Base-by-base conservation (phyloP, 2,329 filamentous ascomycete genomes). In the Pseudovirgaria hyperparasitica region DNA sequence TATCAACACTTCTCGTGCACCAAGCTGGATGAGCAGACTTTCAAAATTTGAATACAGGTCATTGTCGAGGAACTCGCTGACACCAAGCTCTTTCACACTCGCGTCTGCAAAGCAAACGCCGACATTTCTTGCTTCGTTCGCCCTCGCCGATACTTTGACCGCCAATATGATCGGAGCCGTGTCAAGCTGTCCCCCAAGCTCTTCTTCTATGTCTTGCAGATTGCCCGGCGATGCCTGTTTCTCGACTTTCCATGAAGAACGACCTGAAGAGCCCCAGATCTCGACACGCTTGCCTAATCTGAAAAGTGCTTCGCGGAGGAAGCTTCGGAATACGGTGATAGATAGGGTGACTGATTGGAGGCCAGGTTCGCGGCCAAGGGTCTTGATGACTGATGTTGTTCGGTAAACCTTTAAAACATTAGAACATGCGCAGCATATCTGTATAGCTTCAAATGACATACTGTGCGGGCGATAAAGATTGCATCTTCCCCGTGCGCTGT, bases 21-120 rank as follows among this genome's bases (percentile, higher is more conserved):
- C 90, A 3, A 98, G 72, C 50, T 98, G 92, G 39, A 98, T 98
- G 27, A 98, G 71, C 11, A 98, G 67, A 3, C 86, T 85, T 58
- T 98, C 90, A 40, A 98, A 92, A 52, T 98, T 98, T 27, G 87
- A 96, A 60, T 92, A 98, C 7, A 94, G 66, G 49, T 98, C 90
- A 47, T 96, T 98, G 63, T 98, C 90, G n/a, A 93, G 70, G 39
- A 98, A 98, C 50, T 98, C 92, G 62, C 82, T 93, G 28, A 98
- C 85, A 6, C 90, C 90, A 3, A 98, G 68, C 60, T 98, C 90
- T 27, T 90, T 71, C 15, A 96, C 87, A 39, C 84, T 94, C 1
- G 92, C 90, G 62, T 98, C 90, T 6, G 90, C 92, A 49, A 98
- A 98, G 57, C 90, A 96, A 5, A 98, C 87, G 6, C 90, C 90